Conservation (phyloP, 1,139 yeast genomes). For the Wickerhamomyces sp. region DNA sequence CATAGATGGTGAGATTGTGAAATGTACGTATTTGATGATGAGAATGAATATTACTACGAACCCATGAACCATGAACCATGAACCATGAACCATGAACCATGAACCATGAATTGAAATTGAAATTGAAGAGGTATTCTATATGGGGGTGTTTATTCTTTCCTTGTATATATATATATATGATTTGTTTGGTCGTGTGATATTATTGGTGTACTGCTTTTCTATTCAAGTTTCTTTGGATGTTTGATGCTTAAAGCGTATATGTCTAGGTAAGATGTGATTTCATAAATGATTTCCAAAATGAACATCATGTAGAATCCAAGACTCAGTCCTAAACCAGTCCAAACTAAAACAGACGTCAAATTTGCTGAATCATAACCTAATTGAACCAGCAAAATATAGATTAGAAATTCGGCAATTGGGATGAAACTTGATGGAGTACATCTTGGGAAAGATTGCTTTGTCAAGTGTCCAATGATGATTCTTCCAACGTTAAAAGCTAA, state of each 20-base stretch:
- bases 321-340: slow-evolving; percentile 73
- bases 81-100: neutral
- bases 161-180: neutral
- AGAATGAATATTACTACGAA: too few species aligned
- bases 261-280: slow-evolving; percentile 78
- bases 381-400: slow-evolving; percentile 37
- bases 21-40: too few species aligned
- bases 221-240: slow-evolving; percentile 51
- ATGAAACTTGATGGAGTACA: slow-evolving; percentile 65
- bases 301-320: slow-evolving; percentile 77
- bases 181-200: neutral
- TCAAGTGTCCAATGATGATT: slow-evolving; percentile 83
- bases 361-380: slow-evolving; percentile 37
- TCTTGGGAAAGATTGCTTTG: slow-evolving; percentile 72
- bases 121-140: neutral
- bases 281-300: slow-evolving; percentile 75
- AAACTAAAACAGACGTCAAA: slow-evolving; percentile 47
- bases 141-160: neutral
- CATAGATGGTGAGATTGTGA: too few species aligned
- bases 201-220: neutral
- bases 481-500: slow-evolving; percentile 86
- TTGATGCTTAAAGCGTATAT: slow-evolving; percentile 83
- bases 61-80: neutral
- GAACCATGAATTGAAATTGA: neutral
- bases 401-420: slow-evolving; percentile 50